phyloP scores from a whole-genome alignment of 2,329 filamentous ascomycete genomes.

The Diplodia scrobiculata region DNA sequence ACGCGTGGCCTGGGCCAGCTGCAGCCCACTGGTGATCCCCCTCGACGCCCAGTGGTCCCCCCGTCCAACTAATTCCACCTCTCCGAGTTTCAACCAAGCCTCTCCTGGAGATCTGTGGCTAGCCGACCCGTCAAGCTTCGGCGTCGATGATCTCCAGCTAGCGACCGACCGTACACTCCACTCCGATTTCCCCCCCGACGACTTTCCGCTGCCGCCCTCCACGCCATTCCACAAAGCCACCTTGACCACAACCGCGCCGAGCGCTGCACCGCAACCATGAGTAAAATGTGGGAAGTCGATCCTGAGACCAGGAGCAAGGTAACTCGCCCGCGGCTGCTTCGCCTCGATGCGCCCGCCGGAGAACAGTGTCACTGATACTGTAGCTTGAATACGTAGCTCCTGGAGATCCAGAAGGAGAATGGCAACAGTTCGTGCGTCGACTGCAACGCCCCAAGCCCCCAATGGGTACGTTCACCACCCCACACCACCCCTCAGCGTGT shows the following conservation, averaged over 20 bases:
- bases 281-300: conserved; percentile 98
- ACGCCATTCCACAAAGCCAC: conserved; percentile 24
- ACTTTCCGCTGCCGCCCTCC: background rate
- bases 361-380: background rate
- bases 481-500: conserved; percentile 19
- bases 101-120: conserved; percentile 12
- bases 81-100: conserved; percentile 12
- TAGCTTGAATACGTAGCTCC: conserved; percentile 61
- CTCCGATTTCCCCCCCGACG: background rate
- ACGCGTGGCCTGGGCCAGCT: background rate
- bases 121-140: conserved; percentile 1
- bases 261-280: conserved; percentile 44
- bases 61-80: conserved; percentile 3
- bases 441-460: conserved; percentile 90
- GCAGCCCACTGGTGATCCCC: conserved; percentile 14
- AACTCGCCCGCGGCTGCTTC: conserved; percentile 34
- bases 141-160: conserved; percentile 5
- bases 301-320: conserved; percentile 96
- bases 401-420: conserved; percentile 85
- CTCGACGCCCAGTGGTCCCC: conserved; percentile 21
- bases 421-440: conserved; percentile 92
- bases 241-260: conserved; percentile 14
- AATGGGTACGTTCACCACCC: conserved; percentile 71
- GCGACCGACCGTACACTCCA: background rate
- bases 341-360: background rate